These are phyloP conservation scores for Leonotis leonurus DNA, from an alignment of 257 asterid species.

Conservation along the genomic window DNA sequence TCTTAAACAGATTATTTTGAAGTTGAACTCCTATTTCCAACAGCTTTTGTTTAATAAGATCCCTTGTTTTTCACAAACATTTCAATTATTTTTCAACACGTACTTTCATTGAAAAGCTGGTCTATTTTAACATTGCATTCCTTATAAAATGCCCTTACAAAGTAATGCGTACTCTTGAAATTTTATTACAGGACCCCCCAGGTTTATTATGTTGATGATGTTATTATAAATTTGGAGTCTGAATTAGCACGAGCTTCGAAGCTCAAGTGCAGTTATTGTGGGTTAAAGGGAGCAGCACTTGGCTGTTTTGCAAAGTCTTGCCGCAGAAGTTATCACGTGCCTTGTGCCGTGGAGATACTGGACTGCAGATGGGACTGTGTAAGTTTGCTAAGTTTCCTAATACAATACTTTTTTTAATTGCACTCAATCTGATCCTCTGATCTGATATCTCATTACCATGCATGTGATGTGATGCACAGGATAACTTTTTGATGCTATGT, in stretches of 20 bases:
- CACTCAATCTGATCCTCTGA: neutral
- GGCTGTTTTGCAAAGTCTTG: conserved; percentile 86
- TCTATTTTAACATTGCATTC: neutral
- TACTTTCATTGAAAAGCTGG: neutral
- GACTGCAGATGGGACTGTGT: conserved; percentile 92
- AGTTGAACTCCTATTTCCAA: neutral
- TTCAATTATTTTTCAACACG: neutral
- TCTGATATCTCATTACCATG: neutral
- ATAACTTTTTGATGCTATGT: conserved; percentile 62
- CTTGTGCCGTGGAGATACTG: conserved; percentile 62
- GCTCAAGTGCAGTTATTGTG: conserved; percentile 87
- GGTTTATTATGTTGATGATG: conserved; percentile 63
- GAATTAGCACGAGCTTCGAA: conserved; percentile 83
- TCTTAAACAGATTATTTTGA: neutral
- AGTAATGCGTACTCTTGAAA: neutral
- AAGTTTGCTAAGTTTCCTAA: conserved; percentile 20
- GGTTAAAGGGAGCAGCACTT: conserved; percentile 89
- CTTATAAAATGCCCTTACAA: neutral
- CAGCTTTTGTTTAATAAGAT: neutral
- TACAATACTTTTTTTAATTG: neutral
- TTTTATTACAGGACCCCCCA: conserved; percentile 66
- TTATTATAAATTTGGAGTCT: conserved; percentile 62
- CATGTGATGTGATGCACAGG: conserved; percentile 44
- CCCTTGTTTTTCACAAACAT: neutral
- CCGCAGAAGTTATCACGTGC: conserved; percentile 77